Evolutionary conservation across 148 eudicot genomes (phyloP).

Genomic region (Rhododendron williamsianum): DNA sequence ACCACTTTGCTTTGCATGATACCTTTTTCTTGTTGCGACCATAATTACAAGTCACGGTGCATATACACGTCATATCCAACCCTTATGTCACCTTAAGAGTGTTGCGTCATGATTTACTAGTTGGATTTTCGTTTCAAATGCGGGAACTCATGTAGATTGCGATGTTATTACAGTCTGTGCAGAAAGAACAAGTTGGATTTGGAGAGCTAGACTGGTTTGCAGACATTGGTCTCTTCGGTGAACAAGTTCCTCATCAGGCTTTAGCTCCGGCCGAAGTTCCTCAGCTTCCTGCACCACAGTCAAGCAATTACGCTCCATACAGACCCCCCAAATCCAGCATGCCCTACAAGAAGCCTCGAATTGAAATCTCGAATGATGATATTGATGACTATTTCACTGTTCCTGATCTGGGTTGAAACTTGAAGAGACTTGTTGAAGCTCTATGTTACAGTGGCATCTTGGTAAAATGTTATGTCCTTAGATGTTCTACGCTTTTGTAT

Average conservation of each 20-base stretch:
- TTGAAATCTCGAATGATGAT: slow-evolving; percentile 62
- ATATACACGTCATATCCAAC: background rate
- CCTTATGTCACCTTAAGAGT: background rate
- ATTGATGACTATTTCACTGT: slow-evolving; percentile 79
- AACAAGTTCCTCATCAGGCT: slow-evolving; percentile 45
- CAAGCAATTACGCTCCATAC: slow-evolving; percentile 31
- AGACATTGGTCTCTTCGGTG: slow-evolving; percentile 60
- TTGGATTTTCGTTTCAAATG: background rate
- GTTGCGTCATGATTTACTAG: background rate
- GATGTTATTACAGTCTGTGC: slow-evolving; percentile 15
- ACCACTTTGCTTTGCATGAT: background rate
- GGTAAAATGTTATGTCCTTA: background rate
- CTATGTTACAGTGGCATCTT: background rate
- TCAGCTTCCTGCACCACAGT: slow-evolving; percentile 55
- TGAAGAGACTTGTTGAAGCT: background rate
- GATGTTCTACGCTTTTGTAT: background rate
- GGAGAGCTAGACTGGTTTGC: slow-evolving; percentile 82
- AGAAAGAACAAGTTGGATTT: slow-evolving; percentile 75
- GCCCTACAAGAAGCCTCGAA: slow-evolving; percentile 72
- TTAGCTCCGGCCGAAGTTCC: slow-evolving; percentile 91
- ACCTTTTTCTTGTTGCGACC: background rate
- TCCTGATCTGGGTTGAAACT: slow-evolving; percentile 83
- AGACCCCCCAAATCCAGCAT: slow-evolving; percentile 37
- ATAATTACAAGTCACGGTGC: background rate
- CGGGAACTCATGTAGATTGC: background rate